A percentile compares a stretch with the other conserved stretches of the same genome.
Conservation (phyloP, 768 basidiomycete species). For the Kwoniella mangroviensis region DNA sequence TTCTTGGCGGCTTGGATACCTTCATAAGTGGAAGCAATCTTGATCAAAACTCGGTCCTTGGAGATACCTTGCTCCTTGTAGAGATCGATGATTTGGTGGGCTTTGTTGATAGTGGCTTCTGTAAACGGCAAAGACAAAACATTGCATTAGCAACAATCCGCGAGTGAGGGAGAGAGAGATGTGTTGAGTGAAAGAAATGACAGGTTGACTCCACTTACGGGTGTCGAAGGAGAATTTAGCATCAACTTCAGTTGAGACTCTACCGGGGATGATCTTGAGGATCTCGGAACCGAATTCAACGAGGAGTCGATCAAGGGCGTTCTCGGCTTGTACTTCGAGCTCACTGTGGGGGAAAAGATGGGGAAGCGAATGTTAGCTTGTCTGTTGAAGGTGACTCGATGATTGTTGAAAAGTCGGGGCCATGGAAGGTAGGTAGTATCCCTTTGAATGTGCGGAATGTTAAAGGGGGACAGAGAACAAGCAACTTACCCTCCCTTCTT, state of each 20-base stretch:
- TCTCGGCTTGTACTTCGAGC: conserved; percentile 73
- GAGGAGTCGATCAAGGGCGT: conserved; percentile 87
- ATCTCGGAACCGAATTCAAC: conserved; percentile 98
- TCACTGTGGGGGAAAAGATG: conserved; percentile 49
- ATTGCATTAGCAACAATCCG: not conserved
- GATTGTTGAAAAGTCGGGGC: not conserved
- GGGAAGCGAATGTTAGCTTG: not conserved
- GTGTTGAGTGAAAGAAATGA: too few relatives aligned
- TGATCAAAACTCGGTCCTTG: conserved; percentile 95
- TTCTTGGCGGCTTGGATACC: conserved; percentile 98
- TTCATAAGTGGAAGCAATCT: conserved; percentile 99
- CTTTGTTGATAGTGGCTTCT: conserved; percentile 58
- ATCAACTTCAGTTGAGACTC: conserved; percentile 99
- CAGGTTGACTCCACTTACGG: conserved; percentile 53
- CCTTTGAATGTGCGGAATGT: not conserved
- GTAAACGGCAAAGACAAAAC: not conserved
- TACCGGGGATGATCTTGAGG: conserved; percentile 90
- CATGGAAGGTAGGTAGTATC: not conserved
- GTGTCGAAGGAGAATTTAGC: conserved; percentile 97
- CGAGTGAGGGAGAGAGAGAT: too few relatives aligned
- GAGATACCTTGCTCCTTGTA: conserved; percentile 92
- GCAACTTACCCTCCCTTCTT: conserved; percentile 69
- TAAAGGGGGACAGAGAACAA: not conserved
- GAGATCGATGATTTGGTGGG: conserved; percentile 76
- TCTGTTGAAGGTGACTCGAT: too few relatives aligned